Conservation (phyloP, 2,329 filamentous ascomycete genomes). For the Phymatotrichopsis omnivora region DNA sequence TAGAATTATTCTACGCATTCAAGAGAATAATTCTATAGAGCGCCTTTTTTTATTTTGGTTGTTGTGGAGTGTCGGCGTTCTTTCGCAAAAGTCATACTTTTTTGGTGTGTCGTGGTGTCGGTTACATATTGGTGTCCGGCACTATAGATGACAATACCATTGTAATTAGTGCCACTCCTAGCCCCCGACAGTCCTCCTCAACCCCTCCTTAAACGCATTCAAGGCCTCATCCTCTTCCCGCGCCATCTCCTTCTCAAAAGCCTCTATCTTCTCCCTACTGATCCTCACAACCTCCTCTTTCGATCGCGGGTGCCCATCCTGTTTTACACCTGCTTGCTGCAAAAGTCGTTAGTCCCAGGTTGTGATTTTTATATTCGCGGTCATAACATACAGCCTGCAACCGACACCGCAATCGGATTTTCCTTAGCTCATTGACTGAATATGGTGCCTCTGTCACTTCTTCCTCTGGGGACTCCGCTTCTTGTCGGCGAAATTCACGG, state of each 20-base stretch:
- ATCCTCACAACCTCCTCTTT: constrained; percentile 1
- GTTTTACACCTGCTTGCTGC: not conserved
- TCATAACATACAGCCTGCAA: constrained; percentile 21
- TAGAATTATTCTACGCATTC: not conserved
- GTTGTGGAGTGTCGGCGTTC: too few species aligned
- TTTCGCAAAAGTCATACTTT: constrained; percentile 5
- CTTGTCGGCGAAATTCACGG: constrained; percentile 20
- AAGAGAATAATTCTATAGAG: not conserved
- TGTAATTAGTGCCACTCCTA: not conserved
- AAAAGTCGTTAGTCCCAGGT: not conserved
- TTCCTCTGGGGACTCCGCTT: constrained; percentile 2
- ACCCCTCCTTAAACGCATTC: constrained; percentile 20
- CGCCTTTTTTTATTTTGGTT: too few species aligned
- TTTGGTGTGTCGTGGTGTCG: constrained; percentile 4
- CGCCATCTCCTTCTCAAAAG: constrained; percentile 10
- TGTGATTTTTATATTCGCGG: too few species aligned
- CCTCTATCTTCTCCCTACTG: not conserved
- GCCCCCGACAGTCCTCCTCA: constrained; percentile 20
- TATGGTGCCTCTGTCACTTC: constrained; percentile 5
- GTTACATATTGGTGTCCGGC: not conserved
- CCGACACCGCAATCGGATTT: constrained; percentile 25
- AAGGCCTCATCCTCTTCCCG: too few species aligned
- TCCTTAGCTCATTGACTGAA: constrained; percentile 22
- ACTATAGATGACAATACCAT: not conserved
- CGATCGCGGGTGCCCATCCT: constrained; percentile 4